phyloP scores from a whole-genome alignment of 164 flowering plant genomes.

The Berberis thunbergii region DNA sequence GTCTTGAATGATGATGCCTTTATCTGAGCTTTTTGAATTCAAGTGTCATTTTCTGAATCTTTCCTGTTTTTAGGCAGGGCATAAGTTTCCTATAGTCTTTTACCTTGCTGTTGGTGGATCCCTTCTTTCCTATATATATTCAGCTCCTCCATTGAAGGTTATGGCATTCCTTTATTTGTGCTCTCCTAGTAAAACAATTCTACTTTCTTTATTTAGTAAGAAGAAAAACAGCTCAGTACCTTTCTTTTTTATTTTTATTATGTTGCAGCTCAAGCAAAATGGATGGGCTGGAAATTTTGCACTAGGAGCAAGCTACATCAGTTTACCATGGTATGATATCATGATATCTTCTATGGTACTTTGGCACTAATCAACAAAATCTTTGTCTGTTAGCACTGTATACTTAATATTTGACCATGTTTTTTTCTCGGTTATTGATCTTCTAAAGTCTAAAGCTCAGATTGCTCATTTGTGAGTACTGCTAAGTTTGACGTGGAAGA shows the following conservation, averaged over 20 bases:
- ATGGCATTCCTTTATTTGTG: conserved; percentile 3
- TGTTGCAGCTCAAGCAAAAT: conserved; percentile 87
- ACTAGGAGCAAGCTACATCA: conserved; percentile 91
- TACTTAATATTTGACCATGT: too few species aligned
- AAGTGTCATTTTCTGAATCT: not conserved
- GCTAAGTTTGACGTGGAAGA: too few species aligned
- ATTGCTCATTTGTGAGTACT: too few species aligned
- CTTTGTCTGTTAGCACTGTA: too few species aligned
- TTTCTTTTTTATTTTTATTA: not conserved
- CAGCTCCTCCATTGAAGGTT: conserved; percentile 98
- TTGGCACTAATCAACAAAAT: too few species aligned
- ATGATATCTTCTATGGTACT: conserved; percentile 9
- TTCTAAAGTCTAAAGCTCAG: too few species aligned
- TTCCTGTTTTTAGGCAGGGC: conserved; percentile 75
- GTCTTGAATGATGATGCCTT: not conserved
- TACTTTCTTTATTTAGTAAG: conserved; percentile 1
- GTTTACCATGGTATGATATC: conserved; percentile 80
- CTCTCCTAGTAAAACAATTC: not conserved
- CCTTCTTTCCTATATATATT: conserved; percentile 80
- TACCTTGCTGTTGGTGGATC: conserved; percentile 97
- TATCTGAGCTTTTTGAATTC: not conserved
- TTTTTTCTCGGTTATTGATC: too few species aligned
- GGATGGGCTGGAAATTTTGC: conserved; percentile 99
- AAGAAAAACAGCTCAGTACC: not conserved
- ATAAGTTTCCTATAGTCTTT: conserved; percentile 63